phyloP scores from a whole-genome alignment of 805 yeast genomes.

The Martiniozyma abietophila region DNA sequence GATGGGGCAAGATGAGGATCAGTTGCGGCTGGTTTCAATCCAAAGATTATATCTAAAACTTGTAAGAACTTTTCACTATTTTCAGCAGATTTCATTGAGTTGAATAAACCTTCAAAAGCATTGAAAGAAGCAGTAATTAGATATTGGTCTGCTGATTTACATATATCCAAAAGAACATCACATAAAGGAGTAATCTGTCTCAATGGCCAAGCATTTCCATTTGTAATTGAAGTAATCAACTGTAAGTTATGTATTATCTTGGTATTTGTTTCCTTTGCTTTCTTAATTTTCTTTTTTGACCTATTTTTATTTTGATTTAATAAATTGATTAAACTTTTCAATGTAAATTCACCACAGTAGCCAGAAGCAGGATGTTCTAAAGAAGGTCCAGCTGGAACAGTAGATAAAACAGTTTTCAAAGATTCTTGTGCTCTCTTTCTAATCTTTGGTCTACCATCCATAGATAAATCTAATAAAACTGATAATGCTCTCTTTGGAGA shows the following conservation, averaged over 20 bases:
- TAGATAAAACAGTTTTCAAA: constrained; percentile 46
- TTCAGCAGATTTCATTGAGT: constrained; percentile 41
- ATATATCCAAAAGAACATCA: constrained; percentile 63
- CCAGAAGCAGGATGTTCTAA: constrained; percentile 71
- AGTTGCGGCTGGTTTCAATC: constrained; percentile 69
- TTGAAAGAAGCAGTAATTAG: constrained; percentile 73
- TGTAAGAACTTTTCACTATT: constrained; percentile 55
- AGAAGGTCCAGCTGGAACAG: constrained; percentile 68
- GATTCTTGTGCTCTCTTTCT: constrained; percentile 94
- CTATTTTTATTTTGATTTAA: constrained; percentile 29
- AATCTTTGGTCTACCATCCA: constrained; percentile 90
- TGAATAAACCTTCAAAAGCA: constrained; percentile 75
- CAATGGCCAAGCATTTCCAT: constrained; percentile 78
- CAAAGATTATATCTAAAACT: constrained; percentile 63
- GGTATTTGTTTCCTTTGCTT: constrained; percentile 43
- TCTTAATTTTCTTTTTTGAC: constrained; percentile 18
- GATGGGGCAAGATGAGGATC: constrained; percentile 86
- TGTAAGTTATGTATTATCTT: constrained; percentile 69
- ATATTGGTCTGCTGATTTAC: constrained; percentile 77
- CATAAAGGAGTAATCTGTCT: constrained; percentile 61
- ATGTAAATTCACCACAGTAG: constrained; percentile 58
- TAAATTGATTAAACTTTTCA: constrained; percentile 42
- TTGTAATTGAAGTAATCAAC: constrained; percentile 59
- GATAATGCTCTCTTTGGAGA: constrained; percentile 78
- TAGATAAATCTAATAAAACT: constrained; percentile 66